Evolutionary conservation across 441 rosid genomes (phyloP).

Genomic region (Aleurites moluccanus): DNA sequence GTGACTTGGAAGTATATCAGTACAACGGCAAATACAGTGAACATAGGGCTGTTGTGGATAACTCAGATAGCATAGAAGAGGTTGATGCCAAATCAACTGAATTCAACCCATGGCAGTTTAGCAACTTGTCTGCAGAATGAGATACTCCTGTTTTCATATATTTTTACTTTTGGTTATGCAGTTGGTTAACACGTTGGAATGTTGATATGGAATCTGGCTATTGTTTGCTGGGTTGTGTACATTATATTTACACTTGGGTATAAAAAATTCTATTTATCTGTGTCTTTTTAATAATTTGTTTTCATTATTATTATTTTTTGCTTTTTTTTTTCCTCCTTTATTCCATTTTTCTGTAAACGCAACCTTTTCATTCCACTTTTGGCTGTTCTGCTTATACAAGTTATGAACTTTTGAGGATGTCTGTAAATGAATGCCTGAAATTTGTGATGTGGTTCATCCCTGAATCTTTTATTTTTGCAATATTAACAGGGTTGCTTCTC

Average conservation of each 20-base stretch:
- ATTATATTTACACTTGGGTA: background rate
- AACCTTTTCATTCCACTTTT: no score
- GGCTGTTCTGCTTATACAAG: no score
- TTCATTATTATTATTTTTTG: background rate
- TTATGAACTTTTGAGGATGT: no score
- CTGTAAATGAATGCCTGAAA: no score
- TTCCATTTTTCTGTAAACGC: background rate
- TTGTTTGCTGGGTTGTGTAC: background rate
- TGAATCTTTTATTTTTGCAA: no score
- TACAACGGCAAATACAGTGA: constrained; percentile 79
- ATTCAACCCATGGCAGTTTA: constrained; percentile 42
- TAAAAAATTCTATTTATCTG: background rate
- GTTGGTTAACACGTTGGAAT: background rate
- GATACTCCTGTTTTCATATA: background rate
- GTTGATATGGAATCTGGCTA: background rate
- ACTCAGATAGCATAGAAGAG: constrained; percentile 42
- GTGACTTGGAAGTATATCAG: constrained; percentile 87
- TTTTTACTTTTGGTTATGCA: background rate
- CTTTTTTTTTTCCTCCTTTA: no score
- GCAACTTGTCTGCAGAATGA: constrained; percentile 46
- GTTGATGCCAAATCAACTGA: constrained; percentile 36
- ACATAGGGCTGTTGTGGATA: constrained; percentile 60
- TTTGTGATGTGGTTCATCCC: no score
- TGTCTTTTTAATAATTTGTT: background rate
- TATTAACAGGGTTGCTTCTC: no score